These are phyloP conservation scores for Irpex sp. DNA, from an alignment of 1,284 basidiomycete species.

Conservation along the genomic window DNA sequence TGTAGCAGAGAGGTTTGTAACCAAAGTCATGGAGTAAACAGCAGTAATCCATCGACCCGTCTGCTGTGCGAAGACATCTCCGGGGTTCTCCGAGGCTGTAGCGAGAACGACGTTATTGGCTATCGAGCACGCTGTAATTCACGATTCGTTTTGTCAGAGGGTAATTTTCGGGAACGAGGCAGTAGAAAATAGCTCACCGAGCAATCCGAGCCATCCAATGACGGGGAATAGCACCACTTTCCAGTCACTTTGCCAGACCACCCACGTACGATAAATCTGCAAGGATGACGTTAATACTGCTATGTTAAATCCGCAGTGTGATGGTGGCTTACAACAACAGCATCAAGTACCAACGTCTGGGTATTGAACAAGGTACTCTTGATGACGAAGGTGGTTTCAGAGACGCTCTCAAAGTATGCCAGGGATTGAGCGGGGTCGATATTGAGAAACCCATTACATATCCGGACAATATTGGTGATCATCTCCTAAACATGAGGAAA, in stretches of 20 bases:
- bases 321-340: constrained; percentile 35
- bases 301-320: neutral
- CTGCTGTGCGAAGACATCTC: constrained; percentile 28
- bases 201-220: constrained; percentile 31
- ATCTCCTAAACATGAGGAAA: constrained; percentile 27
- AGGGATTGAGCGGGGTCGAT: constrained; percentile 20
- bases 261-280: constrained; percentile 38
- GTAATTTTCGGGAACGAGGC: neutral
- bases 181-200: constrained; percentile 21
- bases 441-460: constrained; percentile 26
- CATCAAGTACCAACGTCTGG: constrained; percentile 42
- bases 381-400: constrained; percentile 35
- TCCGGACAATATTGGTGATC: constrained; percentile 25
- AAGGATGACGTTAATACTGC: neutral
- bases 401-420: constrained; percentile 31
- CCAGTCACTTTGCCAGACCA: constrained; percentile 31
- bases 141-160: neutral
- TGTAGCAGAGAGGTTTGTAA: constrained; percentile 38
- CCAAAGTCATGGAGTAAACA: constrained; percentile 35
- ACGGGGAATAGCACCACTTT: constrained; percentile 28
- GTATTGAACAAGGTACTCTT: constrained; percentile 38
- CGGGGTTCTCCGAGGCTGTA: constrained; percentile 20
- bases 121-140: constrained; percentile 3
- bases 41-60: constrained; percentile 38
- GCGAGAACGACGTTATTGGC: constrained; percentile 20